Base-by-base conservation (phyloP, 2,329 filamentous ascomycete genomes). In the Drechslera avenae region DNA sequence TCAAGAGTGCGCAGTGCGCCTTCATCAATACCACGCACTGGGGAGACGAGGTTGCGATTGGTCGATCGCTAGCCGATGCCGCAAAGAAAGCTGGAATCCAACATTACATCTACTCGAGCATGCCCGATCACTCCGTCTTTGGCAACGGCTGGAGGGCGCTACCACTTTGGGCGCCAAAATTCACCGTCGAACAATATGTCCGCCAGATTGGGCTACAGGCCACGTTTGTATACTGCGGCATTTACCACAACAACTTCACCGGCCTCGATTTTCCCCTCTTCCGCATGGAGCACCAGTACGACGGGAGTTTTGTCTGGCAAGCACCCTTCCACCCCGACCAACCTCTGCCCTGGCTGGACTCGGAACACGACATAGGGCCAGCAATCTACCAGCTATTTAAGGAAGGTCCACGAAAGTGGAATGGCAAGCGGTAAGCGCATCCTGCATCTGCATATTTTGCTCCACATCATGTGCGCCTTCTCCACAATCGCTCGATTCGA, bases 221-320 rank as follows among this genome's bases (percentile, higher is more conserved):
- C 1, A 97, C 93, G 0, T 97, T 96, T 73, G 87, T 97, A 59
- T 97, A 97, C 75, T 91, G 92, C 8, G 94, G 93, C 52, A 97
- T 97, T 65, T 99, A 97, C 80, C 96, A 97, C 81, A 97, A 97
- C 76, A 97, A 99, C 73, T 99, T 97, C 76, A 97, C 93, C 23
- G 94, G 90, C 39, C 81, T 97, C 26, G 86, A 86, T 1, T 97
- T 96, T 69, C 94, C 94, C 1, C 81, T 97, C 3, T 97, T 97
- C 78, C 94, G 92, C 76, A 96, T 97, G 89, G 91, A 95, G 57
- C 78, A 96, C 39, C 86, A 91, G 73, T 74, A 80, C 1, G 91
- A 97, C 64, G 91, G 90, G 14, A 91, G 89, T 46, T 97, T 97
- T 71, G 79, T 87, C 51, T 97, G 94, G 94, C 86, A 91, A 68